Evolutionary conservation across 495 filamentous ascomycete species (phyloP), one percentile per base, ranked within the genome.

Genomic region (Trichoderma gamsii): DNA sequence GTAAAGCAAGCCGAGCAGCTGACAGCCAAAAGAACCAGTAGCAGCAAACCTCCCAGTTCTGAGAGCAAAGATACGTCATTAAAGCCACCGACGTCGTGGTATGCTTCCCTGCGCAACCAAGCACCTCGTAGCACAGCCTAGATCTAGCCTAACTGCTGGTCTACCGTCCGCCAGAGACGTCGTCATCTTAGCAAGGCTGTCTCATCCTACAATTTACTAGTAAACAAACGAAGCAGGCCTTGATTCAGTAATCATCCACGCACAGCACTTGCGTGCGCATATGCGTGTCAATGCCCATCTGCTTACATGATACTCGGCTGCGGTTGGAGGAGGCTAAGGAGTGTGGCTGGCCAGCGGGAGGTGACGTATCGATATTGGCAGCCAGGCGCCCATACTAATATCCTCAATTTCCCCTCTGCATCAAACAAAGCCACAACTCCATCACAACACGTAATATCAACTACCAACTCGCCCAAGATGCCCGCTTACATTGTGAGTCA

Each of bases 401-500:
- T 23, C 56, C 56, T 61, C 13, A 25, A 13, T 32, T 61, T 61
- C 25, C 56, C 21, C 56, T 21, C 56, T 13, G 56, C 56, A 61
- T 32, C 56, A 61, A 32, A 16, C 56, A 61, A 18, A 1, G 11
- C 25, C 56, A 15, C 25, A 35, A 35, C 23, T 25, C 27, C 56
- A 61, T 61, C 23, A 27, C 25, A 61, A 7, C 25, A 18, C 23
- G 11, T 29, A 32, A 8, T 32, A 32, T 27, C 56, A 61, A 61
- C 56, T 9, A 21, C 70, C n/a, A 49, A 66, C 66, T 23, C 66
- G 66, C n/a, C 63, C 75, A 87, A 72, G 69, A 90, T 91, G 89
- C 84, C 88, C 84, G 82, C 87, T 71, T 88, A 84, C 82, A 92
- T 90, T 73, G 89, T 90, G 82, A 64, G 84, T 27, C 4, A 29